phyloP scores from a whole-genome alignment of 768 basidiomycete species.

The Hericium rajendrae region DNA sequence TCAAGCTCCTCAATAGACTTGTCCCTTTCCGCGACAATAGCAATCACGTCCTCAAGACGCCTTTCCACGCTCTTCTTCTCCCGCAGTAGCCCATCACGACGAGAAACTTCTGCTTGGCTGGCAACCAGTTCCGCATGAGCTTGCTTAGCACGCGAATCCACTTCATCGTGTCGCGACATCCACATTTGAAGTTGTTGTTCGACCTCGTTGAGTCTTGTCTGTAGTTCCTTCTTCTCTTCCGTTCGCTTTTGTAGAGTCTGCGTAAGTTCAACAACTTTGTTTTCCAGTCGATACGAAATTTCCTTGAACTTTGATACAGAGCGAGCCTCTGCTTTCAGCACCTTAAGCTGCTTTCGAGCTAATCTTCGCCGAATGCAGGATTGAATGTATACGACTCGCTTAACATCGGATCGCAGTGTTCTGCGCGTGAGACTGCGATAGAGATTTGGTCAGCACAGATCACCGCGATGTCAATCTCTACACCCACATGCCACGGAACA shows the following conservation, averaged over 20 bases:
- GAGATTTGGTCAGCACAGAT: neutral
- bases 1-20: slow-evolving; percentile 72
- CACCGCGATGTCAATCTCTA: slow-evolving; percentile 4
- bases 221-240: slow-evolving; percentile 82
- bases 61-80: slow-evolving; percentile 75
- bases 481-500: slow-evolving; percentile 84
- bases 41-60: slow-evolving; percentile 66
- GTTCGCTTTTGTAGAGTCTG: slow-evolving; percentile 87
- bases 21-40: slow-evolving; percentile 76
- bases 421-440: slow-evolving; percentile 43
- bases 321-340: slow-evolving; percentile 82
- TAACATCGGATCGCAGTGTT: slow-evolving; percentile 48
- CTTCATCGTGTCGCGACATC: slow-evolving; percentile 82
- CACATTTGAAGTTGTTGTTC: slow-evolving; percentile 84
- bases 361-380: slow-evolving; percentile 85
- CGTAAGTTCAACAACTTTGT: slow-evolving; percentile 98
- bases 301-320: slow-evolving; percentile 98
- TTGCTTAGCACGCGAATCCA: slow-evolving; percentile 62
- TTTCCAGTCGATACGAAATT: slow-evolving; percentile 94
- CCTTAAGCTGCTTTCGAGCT: slow-evolving; percentile 78
- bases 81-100: slow-evolving; percentile 63
- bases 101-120: slow-evolving; percentile 61
- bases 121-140: slow-evolving; percentile 60
- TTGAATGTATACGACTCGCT: slow-evolving; percentile 75
- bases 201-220: slow-evolving; percentile 61